Evolutionary conservation across 2,329 filamentous ascomycete species (phyloP).

Genomic region (Epichloe gansuensis): DNA sequence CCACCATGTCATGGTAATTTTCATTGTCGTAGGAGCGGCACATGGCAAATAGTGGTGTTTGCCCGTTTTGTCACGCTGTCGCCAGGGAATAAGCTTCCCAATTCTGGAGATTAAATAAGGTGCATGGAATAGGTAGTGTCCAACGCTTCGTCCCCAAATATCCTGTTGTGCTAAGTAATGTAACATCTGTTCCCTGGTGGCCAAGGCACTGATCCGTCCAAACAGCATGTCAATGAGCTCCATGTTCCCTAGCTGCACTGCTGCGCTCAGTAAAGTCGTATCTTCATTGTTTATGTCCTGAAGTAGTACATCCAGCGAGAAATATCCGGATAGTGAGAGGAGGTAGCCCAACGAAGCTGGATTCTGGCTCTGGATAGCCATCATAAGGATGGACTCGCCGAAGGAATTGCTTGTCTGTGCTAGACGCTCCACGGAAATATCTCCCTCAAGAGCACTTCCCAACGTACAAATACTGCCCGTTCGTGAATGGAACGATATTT

Average conservation of each 20-base stretch:
- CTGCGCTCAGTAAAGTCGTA: constrained; percentile 78
- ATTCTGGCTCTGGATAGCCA: constrained; percentile 65
- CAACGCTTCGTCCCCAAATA: constrained; percentile 73
- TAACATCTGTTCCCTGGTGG: constrained; percentile 42
- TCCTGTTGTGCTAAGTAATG: constrained; percentile 69
- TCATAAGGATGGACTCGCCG: constrained; percentile 82
- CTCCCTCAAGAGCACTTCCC: constrained; percentile 64
- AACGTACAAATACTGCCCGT: constrained; percentile 67
- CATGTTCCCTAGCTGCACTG: constrained; percentile 70
- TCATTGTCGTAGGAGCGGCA: constrained; percentile 92
- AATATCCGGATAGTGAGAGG: constrained; percentile 64
- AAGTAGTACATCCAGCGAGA: constrained; percentile 56
- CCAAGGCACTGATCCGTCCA: constrained; percentile 51
- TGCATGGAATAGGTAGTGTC: constrained; percentile 92
- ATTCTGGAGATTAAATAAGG: constrained; percentile 68
- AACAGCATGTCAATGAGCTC: constrained; percentile 67
- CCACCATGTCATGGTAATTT: constrained; percentile 79
- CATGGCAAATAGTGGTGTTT: constrained; percentile 92
- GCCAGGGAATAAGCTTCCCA: constrained; percentile 73
- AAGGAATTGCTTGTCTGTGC: constrained; percentile 56
- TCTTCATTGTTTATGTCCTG: constrained; percentile 83
- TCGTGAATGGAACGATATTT: constrained; percentile 69
- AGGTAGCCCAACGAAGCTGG: constrained; percentile 67
- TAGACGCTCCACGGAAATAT: constrained; percentile 70
- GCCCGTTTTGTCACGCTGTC: constrained; percentile 89